Evolutionary conservation across 306 rosid genomes (phyloP).

Genomic region (Comarum palustre): DNA sequence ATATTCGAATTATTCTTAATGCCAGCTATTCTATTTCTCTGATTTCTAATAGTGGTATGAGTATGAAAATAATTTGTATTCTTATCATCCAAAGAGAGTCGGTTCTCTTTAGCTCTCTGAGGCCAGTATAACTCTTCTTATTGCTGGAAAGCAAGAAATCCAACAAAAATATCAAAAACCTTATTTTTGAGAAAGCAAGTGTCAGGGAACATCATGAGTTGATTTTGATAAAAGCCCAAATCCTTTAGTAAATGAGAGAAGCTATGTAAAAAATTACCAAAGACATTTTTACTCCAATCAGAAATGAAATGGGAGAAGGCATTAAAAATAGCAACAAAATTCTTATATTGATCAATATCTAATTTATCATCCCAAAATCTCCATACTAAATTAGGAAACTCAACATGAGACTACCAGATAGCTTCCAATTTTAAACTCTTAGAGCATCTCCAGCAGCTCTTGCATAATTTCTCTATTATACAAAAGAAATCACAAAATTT

Average conservation of each 20-base stretch:
- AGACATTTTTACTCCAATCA: too few species aligned
- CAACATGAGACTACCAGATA: not conserved
- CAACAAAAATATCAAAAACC: not conserved
- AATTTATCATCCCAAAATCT: too few species aligned
- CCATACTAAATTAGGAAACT: not conserved
- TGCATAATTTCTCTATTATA: too few species aligned
- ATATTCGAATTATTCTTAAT: not conserved
- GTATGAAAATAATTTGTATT: not conserved
- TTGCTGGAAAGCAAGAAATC: too few species aligned
- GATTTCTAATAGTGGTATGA: not conserved
- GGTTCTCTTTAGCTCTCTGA: not conserved
- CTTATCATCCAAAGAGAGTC: not conserved
- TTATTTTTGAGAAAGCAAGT: too few species aligned
- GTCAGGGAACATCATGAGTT: too few species aligned
- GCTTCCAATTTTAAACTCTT: not conserved
- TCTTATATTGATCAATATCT: not conserved
- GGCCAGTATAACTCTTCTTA: not conserved
- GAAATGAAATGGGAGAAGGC: too few species aligned
- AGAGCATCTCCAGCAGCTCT: too few species aligned
- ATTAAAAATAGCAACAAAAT: not conserved
- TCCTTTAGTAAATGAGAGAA: too few species aligned
- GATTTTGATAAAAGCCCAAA: too few species aligned
- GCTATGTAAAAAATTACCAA: too few species aligned
- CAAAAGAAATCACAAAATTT: too few species aligned
- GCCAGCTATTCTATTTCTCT: not conserved